These are phyloP conservation scores for Nigrospora sphaerica DNA, from an alignment of 2,329 filamentous ascomycete genomes.

Conservation along the genomic window DNA sequence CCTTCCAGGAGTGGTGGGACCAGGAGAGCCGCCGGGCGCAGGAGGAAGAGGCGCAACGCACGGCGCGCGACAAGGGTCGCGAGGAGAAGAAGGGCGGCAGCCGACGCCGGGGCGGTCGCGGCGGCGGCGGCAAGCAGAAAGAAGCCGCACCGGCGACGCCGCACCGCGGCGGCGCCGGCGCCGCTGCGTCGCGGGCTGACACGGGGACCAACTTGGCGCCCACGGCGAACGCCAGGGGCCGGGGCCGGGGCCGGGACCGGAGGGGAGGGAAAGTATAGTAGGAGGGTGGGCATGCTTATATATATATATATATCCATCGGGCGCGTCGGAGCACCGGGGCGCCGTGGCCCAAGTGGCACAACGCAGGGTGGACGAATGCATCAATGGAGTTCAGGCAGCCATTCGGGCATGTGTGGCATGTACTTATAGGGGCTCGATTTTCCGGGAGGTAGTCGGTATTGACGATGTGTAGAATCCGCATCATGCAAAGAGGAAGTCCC, in stretches of 20 bases:
- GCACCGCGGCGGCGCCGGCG: too few relatives aligned
- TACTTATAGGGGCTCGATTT: too few relatives aligned
- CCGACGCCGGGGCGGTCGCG: conserved; percentile 6
- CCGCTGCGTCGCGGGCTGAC: too few relatives aligned
- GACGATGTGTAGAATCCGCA: too few relatives aligned
- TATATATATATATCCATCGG: background rate
- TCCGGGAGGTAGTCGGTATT: too few relatives aligned
- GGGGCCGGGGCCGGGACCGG: conserved; percentile 11
- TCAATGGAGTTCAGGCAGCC: too few relatives aligned
- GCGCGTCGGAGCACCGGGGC: background rate
- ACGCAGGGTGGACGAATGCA: too few relatives aligned
- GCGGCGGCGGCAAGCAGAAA: conserved; percentile 1
- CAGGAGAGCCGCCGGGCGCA: conserved; percentile 69
- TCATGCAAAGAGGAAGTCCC: too few relatives aligned
- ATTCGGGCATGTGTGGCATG: too few relatives aligned
- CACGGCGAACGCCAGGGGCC: background rate
- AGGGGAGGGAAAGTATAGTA: conserved; percentile 7
- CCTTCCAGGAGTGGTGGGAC: conserved; percentile 96
- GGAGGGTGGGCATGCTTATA: background rate
- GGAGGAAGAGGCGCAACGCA: conserved; percentile 46
- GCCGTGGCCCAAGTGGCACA: too few relatives aligned
- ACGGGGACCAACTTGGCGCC: too few relatives aligned
- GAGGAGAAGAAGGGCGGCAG: conserved; percentile 22
- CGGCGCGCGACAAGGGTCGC: conserved; percentile 34
- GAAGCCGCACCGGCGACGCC: background rate